Evolutionary conservation across 208 protist species (phyloP), one percentile per base, ranked within the genome.

Genomic region (Trypanosoma cruzi): DNA sequence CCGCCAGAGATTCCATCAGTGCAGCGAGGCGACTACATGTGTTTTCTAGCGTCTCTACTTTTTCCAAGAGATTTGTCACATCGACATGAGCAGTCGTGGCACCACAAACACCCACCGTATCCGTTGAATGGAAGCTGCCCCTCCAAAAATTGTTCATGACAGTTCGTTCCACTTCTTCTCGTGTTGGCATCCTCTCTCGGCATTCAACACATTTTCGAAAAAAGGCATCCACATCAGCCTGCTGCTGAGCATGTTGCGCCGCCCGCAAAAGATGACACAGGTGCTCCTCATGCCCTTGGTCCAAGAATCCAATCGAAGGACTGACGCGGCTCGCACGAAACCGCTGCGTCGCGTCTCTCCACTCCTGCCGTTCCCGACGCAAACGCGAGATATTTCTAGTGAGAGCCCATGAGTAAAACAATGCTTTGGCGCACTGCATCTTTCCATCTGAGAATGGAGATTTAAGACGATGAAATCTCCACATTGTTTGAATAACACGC

Each of bases 141-240:
- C 2, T 14, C 26, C 4, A 69, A 2, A 60, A 68, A 6, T 68
- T 68, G n/a, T 62, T 72, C n/a, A 83, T 53, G 42, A 88, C 40
- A 31, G 86, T 84, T 6, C 68, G 70, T 29, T 75, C 79, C 31
- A 92, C 79, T 49, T 92, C 86, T 42, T 75, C 68, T 7, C 83
- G 78, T 4, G 75, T 79, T 28, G 44, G 49, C 49, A 50, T n/a
- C 5, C 5, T 29, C 4, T 57, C 29, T 57, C 42, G 60, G 29
- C 42, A 6, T 3, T 34, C 31, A 14, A 54, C 24, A 13, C 42
- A 31, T 34, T 34, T 34, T 80, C 72, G 68, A 80, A 79, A 22
- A 88, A 79, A 53, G 70, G 81, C 50, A 31, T 89, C 81, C 13
- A 85, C 81, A 31, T 92, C 86, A 68, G 84, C 82, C 31, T 77